Conservation (phyloP, 495 filamentous ascomycete species). For the Podospora comata region DNA sequence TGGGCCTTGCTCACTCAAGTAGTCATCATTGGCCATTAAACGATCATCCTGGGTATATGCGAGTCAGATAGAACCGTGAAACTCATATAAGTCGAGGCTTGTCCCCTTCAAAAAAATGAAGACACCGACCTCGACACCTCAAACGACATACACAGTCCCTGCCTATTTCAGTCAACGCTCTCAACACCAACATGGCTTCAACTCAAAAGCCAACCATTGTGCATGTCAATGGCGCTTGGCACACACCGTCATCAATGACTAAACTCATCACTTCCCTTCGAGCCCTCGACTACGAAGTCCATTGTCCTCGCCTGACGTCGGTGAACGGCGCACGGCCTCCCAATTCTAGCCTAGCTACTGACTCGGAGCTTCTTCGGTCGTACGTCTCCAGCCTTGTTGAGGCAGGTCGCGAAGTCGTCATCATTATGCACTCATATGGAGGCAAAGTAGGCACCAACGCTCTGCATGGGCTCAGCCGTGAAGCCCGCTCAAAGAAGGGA, state of each 20-base stretch:
- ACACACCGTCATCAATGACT: not conserved
- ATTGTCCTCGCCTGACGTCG: not conserved
- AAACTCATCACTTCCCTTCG: not conserved
- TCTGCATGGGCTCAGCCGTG: not conserved
- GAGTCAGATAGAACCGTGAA: not conserved
- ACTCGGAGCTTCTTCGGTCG: not conserved
- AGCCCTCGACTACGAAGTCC: not conserved
- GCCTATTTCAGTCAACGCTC: not conserved
- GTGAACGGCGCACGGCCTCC: not conserved
- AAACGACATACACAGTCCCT: not conserved
- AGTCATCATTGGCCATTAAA: not conserved
- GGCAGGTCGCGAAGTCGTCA: not conserved
- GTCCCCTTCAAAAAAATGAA: not conserved
- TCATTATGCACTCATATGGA: conserved; percentile 1
- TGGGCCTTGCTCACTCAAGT: not conserved
- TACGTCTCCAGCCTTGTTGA: not conserved
- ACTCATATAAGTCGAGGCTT: not conserved
- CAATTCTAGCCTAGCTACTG: not conserved
- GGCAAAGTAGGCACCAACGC: conserved; percentile 1
- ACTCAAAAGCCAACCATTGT: not conserved
- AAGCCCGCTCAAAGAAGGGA: not conserved
- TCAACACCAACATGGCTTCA: not conserved
- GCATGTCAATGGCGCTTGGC: not conserved
- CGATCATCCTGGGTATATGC: not conserved
- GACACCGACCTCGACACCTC: not conserved